Base-by-base conservation (phyloP, 2,329 filamentous ascomycete genomes). In the Fusarium sp. region DNA sequence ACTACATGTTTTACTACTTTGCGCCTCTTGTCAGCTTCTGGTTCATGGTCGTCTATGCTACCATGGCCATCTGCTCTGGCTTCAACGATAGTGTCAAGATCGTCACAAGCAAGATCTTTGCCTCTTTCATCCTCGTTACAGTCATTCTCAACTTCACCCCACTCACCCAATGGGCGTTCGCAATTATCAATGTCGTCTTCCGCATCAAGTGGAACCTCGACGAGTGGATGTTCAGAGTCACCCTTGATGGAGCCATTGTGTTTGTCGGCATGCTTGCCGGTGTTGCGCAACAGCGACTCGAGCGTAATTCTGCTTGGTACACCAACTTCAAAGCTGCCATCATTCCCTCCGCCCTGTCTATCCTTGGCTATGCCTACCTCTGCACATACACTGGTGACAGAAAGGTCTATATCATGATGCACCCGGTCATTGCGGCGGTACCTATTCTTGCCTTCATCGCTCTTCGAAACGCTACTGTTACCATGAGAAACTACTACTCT, bases 21-120 rank as follows among this genome's bases (percentile, higher is more conserved):
- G 85, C 89, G 1, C 86, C 89, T 2, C 81, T 91, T 4, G 84
- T 88, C 44, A 90, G 85, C 55, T 90, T 91, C 77, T 92, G 90
- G 88, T 92, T 90, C 76, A 71, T 90, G 11, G 80, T 90, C 28
- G 82, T 89, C n/a, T 91, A 85, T 76, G 70, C 82, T 36, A 89
- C 88, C 9, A 81, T 91, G 64, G 80, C 83, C 24, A 75, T 86
- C 24, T 82, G 81, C 39, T 79, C 79, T 8, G 74, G 76, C 32
- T 78, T 80, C 68, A 90, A 90, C 71, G 77, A 81, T 24, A 83
- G 83, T 52, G 75, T 82, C 9, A 73, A 75, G 6, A 84, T 84
- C 41, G 74, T 90, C 7, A 36, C 87, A 17, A 75, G 77, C 38
- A 91, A 90, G 74, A 83, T 90, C 8, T 34, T 83, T 4, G 62